Conservation (phyloP, 2,329 filamentous ascomycete genomes). For the Dactylonectria estremocensis region DNA sequence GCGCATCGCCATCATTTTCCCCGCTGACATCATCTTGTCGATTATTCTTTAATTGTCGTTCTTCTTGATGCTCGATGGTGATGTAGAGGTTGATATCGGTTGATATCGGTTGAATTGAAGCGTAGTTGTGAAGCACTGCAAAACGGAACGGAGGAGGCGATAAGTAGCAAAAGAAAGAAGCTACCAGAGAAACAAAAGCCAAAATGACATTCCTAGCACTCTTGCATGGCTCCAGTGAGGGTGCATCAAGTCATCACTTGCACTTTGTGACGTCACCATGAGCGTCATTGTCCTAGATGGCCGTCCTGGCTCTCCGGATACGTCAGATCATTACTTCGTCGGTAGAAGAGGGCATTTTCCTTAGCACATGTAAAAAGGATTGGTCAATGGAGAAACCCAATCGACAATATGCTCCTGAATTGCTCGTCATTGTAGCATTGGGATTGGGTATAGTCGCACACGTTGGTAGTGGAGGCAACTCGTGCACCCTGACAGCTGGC, state of each 20-base stretch:
- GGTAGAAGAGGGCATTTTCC: not conserved
- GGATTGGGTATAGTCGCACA: not conserved
- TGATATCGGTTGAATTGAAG: not conserved
- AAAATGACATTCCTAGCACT: slow-evolving; percentile 4
- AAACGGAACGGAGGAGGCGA: not conserved
- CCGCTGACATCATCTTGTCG: slow-evolving; percentile 44
- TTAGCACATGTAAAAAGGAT: not conserved
- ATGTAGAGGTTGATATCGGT: not conserved
- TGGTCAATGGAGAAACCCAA: not conserved
- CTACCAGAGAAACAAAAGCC: not conserved
- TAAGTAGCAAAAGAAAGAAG: not conserved
- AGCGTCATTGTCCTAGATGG: slow-evolving; percentile 14
- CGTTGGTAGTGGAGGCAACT: not conserved
- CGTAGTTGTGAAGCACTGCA: not conserved
- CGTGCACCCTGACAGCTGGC: not conserved
- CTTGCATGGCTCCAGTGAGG: not conserved
- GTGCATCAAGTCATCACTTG: slow-evolving; percentile 17
- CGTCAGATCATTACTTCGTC: slow-evolving; percentile 17
- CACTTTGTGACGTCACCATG: slow-evolving; percentile 26
- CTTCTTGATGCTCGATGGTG: not conserved
- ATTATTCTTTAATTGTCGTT: not conserved
- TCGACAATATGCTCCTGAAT: not conserved
- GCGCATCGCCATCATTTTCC: slow-evolving; percentile 44
- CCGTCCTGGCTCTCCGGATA: slow-evolving; percentile 6
- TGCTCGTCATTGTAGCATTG: not conserved